A percentile compares a stretch with the other conserved stretches of the same genome.
These are phyloP conservation scores for Lasiodiplodia sp. DNA, from an alignment of 2,329 filamentous ascomycete species.

Conservation along the genomic window DNA sequence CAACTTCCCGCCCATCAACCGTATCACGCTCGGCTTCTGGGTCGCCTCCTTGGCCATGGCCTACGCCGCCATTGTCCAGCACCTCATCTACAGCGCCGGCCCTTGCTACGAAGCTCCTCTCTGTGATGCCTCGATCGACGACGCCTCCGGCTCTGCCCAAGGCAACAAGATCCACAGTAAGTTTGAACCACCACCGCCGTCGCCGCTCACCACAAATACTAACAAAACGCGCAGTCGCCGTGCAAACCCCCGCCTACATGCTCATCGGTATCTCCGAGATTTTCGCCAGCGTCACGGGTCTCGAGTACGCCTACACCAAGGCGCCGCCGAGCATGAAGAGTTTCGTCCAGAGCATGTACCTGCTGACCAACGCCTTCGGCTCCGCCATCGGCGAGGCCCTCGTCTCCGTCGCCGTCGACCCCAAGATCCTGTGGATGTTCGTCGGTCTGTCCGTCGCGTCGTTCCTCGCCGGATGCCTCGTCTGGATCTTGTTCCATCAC, in stretches of 20 bases:
- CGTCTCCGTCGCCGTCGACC: slow-evolving; percentile 67
- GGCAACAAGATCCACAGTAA: slow-evolving; percentile 49
- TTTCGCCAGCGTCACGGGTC: slow-evolving; percentile 56
- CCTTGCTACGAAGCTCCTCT: slow-evolving; percentile 55
- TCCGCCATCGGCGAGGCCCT: slow-evolving; percentile 70
- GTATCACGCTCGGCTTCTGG: slow-evolving; percentile 61
- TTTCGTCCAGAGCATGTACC: slow-evolving; percentile 62
- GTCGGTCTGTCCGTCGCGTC: slow-evolving; percentile 41
- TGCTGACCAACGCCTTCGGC: slow-evolving; percentile 67
- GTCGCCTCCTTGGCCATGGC: slow-evolving; percentile 60
- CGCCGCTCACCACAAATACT: background rate
- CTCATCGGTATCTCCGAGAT: slow-evolving; percentile 57
- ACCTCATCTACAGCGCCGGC: slow-evolving; percentile 59
- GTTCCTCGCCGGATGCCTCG: slow-evolving; percentile 43
- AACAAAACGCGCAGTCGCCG: slow-evolving; percentile 38
- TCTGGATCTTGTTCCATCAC: slow-evolving; percentile 49
- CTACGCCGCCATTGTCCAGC: slow-evolving; percentile 65
- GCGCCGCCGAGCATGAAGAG: slow-evolving; percentile 57
- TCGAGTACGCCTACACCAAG: slow-evolving; percentile 59
- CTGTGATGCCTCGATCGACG: slow-evolving; percentile 41
- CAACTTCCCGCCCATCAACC: slow-evolving; percentile 59
- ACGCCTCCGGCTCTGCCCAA: slow-evolving; percentile 40
- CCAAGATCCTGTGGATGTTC: slow-evolving; percentile 71
- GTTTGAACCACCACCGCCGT: background rate
- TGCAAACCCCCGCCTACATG: slow-evolving; percentile 56